Evolutionary conservation across 805 yeast genomes (phyloP), one percentile per base, ranked within the genome.

Genomic region (Wickerhamiella vanderwaltii): DNA sequence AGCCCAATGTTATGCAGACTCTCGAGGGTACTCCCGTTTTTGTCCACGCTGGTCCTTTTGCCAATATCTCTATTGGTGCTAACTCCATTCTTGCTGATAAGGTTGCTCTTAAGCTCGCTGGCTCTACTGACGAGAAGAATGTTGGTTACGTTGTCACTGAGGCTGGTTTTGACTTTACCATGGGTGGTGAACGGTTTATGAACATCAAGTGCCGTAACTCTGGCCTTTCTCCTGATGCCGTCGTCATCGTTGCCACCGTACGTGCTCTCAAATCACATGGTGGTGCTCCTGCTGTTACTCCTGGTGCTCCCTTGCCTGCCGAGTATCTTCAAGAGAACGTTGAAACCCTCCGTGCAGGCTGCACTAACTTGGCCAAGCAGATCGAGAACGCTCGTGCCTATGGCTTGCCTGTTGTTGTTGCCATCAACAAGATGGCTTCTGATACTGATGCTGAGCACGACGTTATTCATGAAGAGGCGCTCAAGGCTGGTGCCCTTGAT

Each of bases 171-270:
- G 97, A 88, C 64, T 88, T 91, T 69, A 88, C 96, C 37, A 88
- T 88, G 97, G 98, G 98, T 51, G 97, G 97, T 53, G 98, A 88
- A 68, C 74, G 97, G 56, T 88, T 88, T 66, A 74, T 88, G 64
- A 85, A 88, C 68, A 88, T 88, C 62, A 88, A 88, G 67, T 86
- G 96, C 63, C 78, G 97, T 60, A 72, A 94, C 15, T 80, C 93
- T 29, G 95, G 95, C 4, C 69, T 82, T 45, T 65, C 69, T 29
- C 97, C 97, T 29, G 93, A 87, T 59, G 81, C 81, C 29, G 88
- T 88, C 43, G 94, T 88, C 33, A 74, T 88, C 53, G 97, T 88
- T 45, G 95, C 96, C 29, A 88, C 97, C 25, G 91, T 88, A 3
- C 72, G 96, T 58, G 97, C 97, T n/a, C 74, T 88, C 63, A 88